phyloP scores from a whole-genome alignment of 305 asterid genomes.

The Fraxinus sp. region DNA sequence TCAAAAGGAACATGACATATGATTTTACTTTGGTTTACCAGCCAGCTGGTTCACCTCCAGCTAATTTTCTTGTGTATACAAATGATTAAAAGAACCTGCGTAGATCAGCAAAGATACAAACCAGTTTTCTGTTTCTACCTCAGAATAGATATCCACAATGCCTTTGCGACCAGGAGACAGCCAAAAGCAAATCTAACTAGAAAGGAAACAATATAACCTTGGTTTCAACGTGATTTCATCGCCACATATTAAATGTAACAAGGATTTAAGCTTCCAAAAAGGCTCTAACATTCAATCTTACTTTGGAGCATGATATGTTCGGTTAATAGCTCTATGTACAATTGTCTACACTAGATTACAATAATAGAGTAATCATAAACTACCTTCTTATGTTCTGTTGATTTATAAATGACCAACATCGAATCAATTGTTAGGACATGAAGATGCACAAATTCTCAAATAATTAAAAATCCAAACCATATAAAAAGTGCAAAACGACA shows the following conservation, averaged over 20 bases:
- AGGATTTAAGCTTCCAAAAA: neutral
- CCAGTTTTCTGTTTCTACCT: neutral
- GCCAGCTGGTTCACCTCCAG: neutral
- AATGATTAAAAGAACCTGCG: neutral
- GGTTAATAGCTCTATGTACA: neutral
- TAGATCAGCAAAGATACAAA: neutral
- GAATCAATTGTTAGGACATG: neutral
- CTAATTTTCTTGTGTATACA: neutral
- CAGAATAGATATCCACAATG: neutral
- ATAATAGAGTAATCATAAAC: neutral
- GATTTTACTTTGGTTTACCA: neutral
- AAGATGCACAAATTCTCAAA: neutral
- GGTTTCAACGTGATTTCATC: neutral
- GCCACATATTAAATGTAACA: neutral
- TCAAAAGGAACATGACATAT: neutral
- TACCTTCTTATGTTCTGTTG: neutral
- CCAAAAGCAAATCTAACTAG: neutral
- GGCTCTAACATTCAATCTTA: neutral
- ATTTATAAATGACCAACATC: neutral
- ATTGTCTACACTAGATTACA: constrained; percentile 3
- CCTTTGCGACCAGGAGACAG: neutral
- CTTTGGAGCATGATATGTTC: neutral
- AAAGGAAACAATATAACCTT: neutral
- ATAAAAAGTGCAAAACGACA: neutral
- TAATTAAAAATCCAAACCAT: neutral